A percentile compares a stretch with the other conserved stretches of the same genome.
Evolutionary conservation across 495 filamentous ascomycete species (phyloP).

Genomic region (Geoglossum glabrum): DNA sequence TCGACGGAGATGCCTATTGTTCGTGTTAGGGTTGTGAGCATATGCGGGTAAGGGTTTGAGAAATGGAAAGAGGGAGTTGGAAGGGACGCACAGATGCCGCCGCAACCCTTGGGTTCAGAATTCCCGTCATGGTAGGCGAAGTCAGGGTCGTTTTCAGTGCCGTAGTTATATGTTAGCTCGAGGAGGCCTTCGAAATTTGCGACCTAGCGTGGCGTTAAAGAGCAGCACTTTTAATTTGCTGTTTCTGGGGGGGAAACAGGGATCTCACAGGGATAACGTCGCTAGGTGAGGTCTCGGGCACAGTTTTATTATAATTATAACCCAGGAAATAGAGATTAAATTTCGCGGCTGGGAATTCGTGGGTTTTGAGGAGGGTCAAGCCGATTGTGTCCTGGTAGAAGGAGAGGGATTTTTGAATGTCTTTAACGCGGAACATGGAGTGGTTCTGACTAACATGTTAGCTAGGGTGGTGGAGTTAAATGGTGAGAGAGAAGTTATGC

Average conservation of each 20-base stretch:
- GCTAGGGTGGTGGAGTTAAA: slow-evolving; percentile 7
- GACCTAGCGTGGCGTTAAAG: no score
- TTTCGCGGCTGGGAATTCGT: slow-evolving; percentile 43
- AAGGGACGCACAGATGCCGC: not conserved
- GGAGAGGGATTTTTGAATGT: slow-evolving; percentile 57
- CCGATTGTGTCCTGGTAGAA: slow-evolving; percentile 87
- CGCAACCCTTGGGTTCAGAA: slow-evolving; percentile 62
- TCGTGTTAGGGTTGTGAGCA: slow-evolving; percentile 37
- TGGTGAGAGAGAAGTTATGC: slow-evolving; percentile 17
- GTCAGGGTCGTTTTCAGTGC: slow-evolving; percentile 70
- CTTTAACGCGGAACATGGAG: slow-evolving; percentile 93
- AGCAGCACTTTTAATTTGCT: no score
- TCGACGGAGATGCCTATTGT: slow-evolving; percentile 49
- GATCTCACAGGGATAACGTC: slow-evolving; percentile 24
- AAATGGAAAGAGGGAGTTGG: not conserved
- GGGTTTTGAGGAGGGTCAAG: slow-evolving; percentile 58
- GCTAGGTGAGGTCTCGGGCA: slow-evolving; percentile 24
- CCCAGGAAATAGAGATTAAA: slow-evolving; percentile 92
- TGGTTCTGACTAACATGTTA: slow-evolving; percentile 32
- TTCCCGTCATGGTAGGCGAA: slow-evolving; percentile 91
- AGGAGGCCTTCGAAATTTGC: slow-evolving; percentile 63
- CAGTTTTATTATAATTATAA: slow-evolving; percentile 36
- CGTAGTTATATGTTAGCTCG: slow-evolving; percentile 92
- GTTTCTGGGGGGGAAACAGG: not conserved
- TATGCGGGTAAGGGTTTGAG: not conserved